A percentile compares a stretch with the other conserved stretches of the same genome.
Evolutionary conservation across 2,329 filamentous ascomycete genomes (phyloP).

Genomic region (Trichophyton benhamiae): DNA sequence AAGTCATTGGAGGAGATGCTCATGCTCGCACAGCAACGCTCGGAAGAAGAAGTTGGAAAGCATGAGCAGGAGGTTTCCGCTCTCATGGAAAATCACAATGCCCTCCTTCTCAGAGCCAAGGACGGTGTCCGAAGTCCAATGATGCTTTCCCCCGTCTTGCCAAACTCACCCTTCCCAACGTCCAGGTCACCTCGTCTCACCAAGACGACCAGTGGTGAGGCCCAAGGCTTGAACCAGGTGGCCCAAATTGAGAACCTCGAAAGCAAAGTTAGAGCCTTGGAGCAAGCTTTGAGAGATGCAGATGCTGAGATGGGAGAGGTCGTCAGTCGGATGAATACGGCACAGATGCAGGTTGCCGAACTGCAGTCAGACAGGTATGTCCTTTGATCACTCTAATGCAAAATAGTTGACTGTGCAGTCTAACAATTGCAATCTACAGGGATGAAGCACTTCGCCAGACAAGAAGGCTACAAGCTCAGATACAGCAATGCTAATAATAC

Average conservation of each 20-base stretch:
- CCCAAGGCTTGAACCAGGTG: slow-evolving; percentile 52
- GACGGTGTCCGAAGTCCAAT: slow-evolving; percentile 35
- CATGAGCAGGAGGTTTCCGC: slow-evolving; percentile 76
- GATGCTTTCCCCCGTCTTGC: slow-evolving; percentile 44
- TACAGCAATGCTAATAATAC: slow-evolving; percentile 52
- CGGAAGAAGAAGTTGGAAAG: slow-evolving; percentile 62
- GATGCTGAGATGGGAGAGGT: slow-evolving; percentile 76
- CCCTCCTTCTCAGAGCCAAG: slow-evolving; percentile 64
- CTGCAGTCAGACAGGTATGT: slow-evolving; percentile 45
- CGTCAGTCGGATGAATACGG: slow-evolving; percentile 66
- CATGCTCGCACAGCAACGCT: slow-evolving; percentile 67
- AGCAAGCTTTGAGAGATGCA: slow-evolving; percentile 63
- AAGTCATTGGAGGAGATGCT: slow-evolving; percentile 74
- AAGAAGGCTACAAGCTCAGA: slow-evolving; percentile 53
- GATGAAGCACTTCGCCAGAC: slow-evolving; percentile 65
- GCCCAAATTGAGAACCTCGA: slow-evolving; percentile 64
- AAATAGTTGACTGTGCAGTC: background rate
- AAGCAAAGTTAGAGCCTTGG: slow-evolving; percentile 68
- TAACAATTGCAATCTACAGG: slow-evolving; percentile 26
- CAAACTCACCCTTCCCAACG: slow-evolving; percentile 50
- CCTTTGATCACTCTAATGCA: background rate
- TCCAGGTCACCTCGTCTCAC: slow-evolving; percentile 48
- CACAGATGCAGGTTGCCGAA: slow-evolving; percentile 71
- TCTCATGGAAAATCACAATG: slow-evolving; percentile 64
- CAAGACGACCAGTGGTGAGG: slow-evolving; percentile 49